Evolutionary conservation across 805 yeast species (phyloP).

Genomic region (Saccharomycopsis sp.): DNA sequence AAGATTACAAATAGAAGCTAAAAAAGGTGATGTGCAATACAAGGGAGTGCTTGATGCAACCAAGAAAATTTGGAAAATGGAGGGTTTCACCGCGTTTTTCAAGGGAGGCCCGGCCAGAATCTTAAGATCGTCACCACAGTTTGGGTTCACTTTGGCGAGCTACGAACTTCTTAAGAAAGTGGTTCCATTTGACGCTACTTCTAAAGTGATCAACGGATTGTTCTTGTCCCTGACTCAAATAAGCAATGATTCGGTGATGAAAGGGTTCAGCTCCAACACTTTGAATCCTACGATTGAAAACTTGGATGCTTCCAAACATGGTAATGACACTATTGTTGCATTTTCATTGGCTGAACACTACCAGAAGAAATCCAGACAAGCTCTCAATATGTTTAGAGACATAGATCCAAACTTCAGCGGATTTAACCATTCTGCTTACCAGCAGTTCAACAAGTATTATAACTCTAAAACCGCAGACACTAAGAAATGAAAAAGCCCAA

Average conservation of each 20-base stretch:
- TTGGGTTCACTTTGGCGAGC: slow-evolving; percentile 96
- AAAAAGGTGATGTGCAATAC: slow-evolving; percentile 71
- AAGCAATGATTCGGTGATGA: slow-evolving; percentile 2
- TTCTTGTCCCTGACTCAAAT: not conserved
- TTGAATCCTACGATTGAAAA: slow-evolving; percentile 6
- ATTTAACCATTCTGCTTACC: slow-evolving; percentile 45
- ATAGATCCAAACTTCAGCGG: slow-evolving; percentile 55
- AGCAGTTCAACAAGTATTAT: slow-evolving; percentile 29
- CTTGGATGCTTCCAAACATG: slow-evolving; percentile 14
- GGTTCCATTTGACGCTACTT: slow-evolving; percentile 52
- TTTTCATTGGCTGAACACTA: slow-evolving; percentile 35
- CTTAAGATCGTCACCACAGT: slow-evolving; percentile 92
- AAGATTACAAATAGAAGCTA: slow-evolving; percentile 78
- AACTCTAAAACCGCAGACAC: not conserved
- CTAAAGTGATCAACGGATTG: slow-evolving; percentile 2
- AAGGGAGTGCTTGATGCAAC: slow-evolving; percentile 75
- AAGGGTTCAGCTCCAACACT: slow-evolving; percentile 5
- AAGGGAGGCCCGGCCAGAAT: slow-evolving; percentile 97
- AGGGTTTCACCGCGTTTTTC: slow-evolving; percentile 80
- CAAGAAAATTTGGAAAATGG: slow-evolving; percentile 66
- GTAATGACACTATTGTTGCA: slow-evolving; percentile 32
- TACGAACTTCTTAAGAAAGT: slow-evolving; percentile 81
- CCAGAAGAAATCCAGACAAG: slow-evolving; percentile 52
- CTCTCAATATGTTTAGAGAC: slow-evolving; percentile 55
- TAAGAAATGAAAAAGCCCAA: not conserved